A percentile compares a stretch with the other conserved stretches of the same genome.
Conservation (phyloP, 139 green algal species). For the Micractinium conductrix region DNA sequence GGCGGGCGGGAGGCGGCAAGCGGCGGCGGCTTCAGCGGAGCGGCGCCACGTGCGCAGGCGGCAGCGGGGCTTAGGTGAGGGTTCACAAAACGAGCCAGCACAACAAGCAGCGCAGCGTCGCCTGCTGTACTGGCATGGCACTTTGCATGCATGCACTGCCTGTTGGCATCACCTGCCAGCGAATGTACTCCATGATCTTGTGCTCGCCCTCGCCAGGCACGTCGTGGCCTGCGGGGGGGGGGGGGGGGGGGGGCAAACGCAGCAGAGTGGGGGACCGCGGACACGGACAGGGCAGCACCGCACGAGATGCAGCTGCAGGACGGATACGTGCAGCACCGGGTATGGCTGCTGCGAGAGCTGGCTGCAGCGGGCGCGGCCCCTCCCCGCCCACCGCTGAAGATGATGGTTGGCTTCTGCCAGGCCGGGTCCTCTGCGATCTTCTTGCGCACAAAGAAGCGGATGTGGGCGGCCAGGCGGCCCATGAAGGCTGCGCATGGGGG, state of each 20-base stretch:
- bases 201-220: slow-evolving; percentile 97
- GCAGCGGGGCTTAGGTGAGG: too few species aligned
- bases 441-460: slow-evolving; percentile 88
- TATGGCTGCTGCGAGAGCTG: too few species aligned
- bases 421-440: slow-evolving; percentile 86
- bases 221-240: slow-evolving; percentile 74
- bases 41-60: too few species aligned
- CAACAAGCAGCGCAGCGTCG: background rate
- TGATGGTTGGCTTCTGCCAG: slow-evolving; percentile 82
- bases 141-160: background rate
- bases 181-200: slow-evolving; percentile 99
- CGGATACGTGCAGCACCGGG: background rate
- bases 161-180: slow-evolving; percentile 77
- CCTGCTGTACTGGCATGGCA: background rate
- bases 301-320: background rate
- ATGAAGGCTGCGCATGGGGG: slow-evolving; percentile 78
- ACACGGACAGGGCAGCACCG: background rate
- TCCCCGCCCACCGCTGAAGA: slow-evolving; percentile 59
- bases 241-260: background rate
- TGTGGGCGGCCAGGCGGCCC: slow-evolving; percentile 72
- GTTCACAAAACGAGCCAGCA: too few species aligned
- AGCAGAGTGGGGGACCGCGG: background rate
- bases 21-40: too few species aligned
- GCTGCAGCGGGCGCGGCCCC: background rate
- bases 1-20: too few species aligned